Conservation (phyloP, 441 rosid genomes). For the Gossypium gossypioides region DNA sequence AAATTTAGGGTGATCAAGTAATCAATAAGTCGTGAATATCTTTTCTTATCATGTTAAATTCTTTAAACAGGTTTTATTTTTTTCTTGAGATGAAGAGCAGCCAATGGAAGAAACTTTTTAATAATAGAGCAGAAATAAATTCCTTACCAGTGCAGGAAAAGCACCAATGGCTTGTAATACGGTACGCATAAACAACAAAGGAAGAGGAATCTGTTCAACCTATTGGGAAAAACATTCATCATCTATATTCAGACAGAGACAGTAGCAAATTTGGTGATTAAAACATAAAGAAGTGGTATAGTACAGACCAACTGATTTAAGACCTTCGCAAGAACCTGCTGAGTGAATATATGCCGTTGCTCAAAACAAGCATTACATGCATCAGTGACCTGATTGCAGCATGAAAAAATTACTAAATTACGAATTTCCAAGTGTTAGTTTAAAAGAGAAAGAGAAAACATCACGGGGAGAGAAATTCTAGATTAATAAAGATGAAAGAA, state of each 20-base stretch:
- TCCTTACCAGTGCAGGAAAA: conserved; percentile 85
- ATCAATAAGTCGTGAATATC: conserved; percentile 12
- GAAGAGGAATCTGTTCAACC: conserved; percentile 98
- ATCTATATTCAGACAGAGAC: conserved; percentile 13
- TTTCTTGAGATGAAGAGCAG: neutral
- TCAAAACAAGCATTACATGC: conserved; percentile 96
- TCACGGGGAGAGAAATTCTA: neutral
- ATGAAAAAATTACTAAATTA: conserved; percentile 13
- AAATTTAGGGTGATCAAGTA: conserved; percentile 12
- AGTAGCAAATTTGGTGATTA: conserved; percentile 5
- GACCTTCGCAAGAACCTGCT: conserved; percentile 91
- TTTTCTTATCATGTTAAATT: neutral
- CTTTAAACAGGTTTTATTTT: neutral
- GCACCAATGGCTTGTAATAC: conserved; percentile 95
- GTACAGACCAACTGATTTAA: conserved; percentile 87
- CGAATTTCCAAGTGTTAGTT: conserved; percentile 3
- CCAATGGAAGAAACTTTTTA: neutral
- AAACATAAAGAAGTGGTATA: conserved; percentile 14
- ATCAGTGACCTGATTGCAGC: conserved; percentile 67
- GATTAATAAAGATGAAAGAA: conserved; percentile 14
- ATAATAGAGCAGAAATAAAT: conserved; percentile 3
- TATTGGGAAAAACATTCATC: conserved; percentile 29
- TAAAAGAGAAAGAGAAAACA: neutral
- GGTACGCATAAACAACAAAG: conserved; percentile 96
- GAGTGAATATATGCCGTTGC: conserved; percentile 78